Evolutionary conservation across 768 basidiomycete genomes (phyloP).

Genomic region (Lepiota venenata): DNA sequence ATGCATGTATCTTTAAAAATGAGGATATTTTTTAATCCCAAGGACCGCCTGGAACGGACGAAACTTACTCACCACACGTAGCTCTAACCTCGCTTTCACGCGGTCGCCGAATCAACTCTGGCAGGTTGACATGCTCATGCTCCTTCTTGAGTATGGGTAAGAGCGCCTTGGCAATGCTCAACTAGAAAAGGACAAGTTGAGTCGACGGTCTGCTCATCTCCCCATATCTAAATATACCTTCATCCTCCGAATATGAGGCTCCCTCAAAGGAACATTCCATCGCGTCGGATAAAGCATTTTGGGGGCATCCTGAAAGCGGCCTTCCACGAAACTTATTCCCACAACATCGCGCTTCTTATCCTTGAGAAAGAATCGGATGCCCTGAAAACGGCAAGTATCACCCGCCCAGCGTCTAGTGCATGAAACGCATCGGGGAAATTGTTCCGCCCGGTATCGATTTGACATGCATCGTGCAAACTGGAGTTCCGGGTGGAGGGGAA

Average conservation of each 20-base stretch:
- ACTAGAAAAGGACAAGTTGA: constrained; percentile 32
- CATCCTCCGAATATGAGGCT: constrained; percentile 47
- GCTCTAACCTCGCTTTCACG: constrained; percentile 81
- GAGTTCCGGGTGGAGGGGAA: constrained; percentile 53
- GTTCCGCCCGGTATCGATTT: constrained; percentile 66
- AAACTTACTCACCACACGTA: constrained; percentile 66
- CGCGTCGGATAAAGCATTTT: constrained; percentile 59
- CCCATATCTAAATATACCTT: constrained; percentile 44
- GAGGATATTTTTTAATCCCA: background rate
- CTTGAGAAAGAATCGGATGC: constrained; percentile 76
- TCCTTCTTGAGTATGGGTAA: constrained; percentile 66
- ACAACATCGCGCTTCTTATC: constrained; percentile 54
- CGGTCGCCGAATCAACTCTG: constrained; percentile 64
- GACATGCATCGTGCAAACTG: constrained; percentile 87
- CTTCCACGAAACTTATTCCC: constrained; percentile 69
- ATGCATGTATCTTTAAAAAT: constrained; percentile 78
- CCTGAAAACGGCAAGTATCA: constrained; percentile 84
- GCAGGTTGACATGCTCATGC: constrained; percentile 51
- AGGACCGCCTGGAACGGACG: constrained; percentile 1
- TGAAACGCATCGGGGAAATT: constrained; percentile 78
- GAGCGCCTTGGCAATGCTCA: constrained; percentile 64
- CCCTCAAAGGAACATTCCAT: constrained; percentile 63
- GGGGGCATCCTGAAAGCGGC: constrained; percentile 52
- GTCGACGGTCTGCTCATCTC: constrained; percentile 2
- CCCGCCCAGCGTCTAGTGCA: constrained; percentile 87